phyloP scores from a whole-genome alignment of 768 basidiomycete species.

The Dioszegia hungarica region DNA sequence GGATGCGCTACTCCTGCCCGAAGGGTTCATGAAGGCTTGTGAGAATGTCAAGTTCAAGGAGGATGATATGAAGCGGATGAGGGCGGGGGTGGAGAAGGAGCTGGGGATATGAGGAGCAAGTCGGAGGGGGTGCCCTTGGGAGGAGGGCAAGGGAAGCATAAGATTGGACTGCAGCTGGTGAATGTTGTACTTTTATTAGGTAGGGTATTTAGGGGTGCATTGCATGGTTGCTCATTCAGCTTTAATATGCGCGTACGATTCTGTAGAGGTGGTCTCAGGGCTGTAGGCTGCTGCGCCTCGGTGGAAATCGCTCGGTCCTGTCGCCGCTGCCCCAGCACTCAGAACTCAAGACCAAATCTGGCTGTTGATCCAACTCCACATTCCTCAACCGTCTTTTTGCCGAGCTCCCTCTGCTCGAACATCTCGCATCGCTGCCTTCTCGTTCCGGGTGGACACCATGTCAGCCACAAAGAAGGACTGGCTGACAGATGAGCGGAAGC shows the following conservation, averaged over 20 bases:
- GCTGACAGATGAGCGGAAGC: conserved; percentile 34
- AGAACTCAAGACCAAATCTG: no score
- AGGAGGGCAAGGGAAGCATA: no score
- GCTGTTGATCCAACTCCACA: not conserved
- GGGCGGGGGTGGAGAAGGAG: conserved; percentile 36
- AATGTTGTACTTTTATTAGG: no score
- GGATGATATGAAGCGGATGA: conserved; percentile 33
- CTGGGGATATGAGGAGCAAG: not conserved
- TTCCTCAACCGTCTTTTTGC: not conserved
- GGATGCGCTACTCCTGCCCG: conserved; percentile 36
- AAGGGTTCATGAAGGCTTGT: conserved; percentile 35
- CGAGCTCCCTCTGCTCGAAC: no score
- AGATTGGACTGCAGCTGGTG: no score
- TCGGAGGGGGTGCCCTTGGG: no score
- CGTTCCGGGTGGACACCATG: not conserved
- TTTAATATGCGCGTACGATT: no score
- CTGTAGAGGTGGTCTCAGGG: not conserved
- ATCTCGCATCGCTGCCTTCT: no score
- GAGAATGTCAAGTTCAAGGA: conserved; percentile 37
- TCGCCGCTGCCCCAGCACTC: no score
- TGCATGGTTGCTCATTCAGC: not conserved
- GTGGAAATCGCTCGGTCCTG: no score
- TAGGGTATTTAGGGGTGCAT: no score
- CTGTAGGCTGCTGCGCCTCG: no score
- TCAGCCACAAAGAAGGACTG: conserved; percentile 16